These are phyloP conservation scores for Beauveria sp. DNA, from an alignment of 2,329 filamentous ascomycete genomes.

Conservation along the genomic window DNA sequence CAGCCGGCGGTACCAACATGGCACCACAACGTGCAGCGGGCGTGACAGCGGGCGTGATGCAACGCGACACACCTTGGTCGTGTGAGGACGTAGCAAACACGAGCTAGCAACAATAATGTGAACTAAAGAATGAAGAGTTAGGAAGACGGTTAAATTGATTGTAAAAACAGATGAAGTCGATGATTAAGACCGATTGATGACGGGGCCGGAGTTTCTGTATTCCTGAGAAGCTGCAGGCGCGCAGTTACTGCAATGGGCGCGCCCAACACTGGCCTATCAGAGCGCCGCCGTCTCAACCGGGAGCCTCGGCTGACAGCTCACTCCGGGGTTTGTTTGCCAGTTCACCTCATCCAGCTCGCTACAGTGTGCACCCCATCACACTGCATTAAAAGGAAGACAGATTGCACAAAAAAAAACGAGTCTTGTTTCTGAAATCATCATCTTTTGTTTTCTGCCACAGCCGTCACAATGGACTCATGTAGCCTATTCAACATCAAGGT, in stretches of 20 bases:
- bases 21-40: background rate
- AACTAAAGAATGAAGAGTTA: too few relatives aligned
- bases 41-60: background rate
- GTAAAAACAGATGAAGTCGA: too few relatives aligned
- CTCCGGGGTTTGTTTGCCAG: background rate
- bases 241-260: background rate
- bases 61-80: background rate
- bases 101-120: too few relatives aligned
- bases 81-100: background rate
- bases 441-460: background rate
- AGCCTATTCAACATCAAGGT: slow-evolving; percentile 54
- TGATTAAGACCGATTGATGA: too few relatives aligned
- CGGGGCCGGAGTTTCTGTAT: too few relatives aligned
- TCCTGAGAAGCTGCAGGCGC: background rate
- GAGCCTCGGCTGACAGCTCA: background rate
- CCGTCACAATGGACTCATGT: background rate
- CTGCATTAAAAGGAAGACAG: background rate
- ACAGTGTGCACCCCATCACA: background rate
- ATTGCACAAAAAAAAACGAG: background rate
- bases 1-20: background rate
- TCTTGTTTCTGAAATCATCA: too few relatives aligned
- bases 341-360: background rate
- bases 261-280: background rate
- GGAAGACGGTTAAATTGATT: too few relatives aligned
- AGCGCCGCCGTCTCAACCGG: background rate